Evolutionary conservation across 768 basidiomycete genomes (phyloP), one percentile per base, ranked within the genome.

Genomic region (Pisolithus tinctorius): DNA sequence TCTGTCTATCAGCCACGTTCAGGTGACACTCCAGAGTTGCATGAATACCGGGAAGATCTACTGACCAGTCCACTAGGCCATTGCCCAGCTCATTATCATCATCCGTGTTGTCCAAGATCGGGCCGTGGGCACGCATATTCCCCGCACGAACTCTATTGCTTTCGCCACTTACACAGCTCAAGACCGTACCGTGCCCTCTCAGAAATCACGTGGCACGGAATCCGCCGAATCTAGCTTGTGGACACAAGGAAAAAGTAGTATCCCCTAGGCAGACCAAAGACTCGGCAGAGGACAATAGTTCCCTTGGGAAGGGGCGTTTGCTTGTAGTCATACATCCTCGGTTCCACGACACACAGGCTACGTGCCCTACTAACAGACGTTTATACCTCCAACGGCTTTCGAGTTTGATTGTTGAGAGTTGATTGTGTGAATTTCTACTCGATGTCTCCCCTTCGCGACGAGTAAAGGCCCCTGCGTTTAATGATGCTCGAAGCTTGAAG

Each of bases 71-170:
- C 9, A 40, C 11, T 11, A 73, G 71, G 62, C 59, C 25, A 68
- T 74, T 48, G 63, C 65, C 0, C 64, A 70, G 23, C 26, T 67
- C 14, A 51, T 69, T 44, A 72, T 74, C 55, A 63, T 71, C 53
- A 56, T 68, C 17, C 67, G 72, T 4, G 67, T 74, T 26, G 66
- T 64, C 0, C 58, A 49, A 43, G 72, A 71, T 6, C 48, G 54
- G 8, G 62, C 63, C 11, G 60, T 61, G 48, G 20, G 49, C 3
- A 31, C 42, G 31, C 47, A 47, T 0, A 38, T 16, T 13, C n/a
- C 44, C 16, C 17, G 14, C 11, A 10, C 20, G 34, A 38, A 34
- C n/a, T 49, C 51, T 34, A 25, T 62, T 26, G 17, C 37, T 20
- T 62, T 61, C 45, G 23, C 25, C 6, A 31, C 34, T 11, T 17